phyloP scores from a whole-genome alignment of 345 rosid species.

The Populus nigra region DNA sequence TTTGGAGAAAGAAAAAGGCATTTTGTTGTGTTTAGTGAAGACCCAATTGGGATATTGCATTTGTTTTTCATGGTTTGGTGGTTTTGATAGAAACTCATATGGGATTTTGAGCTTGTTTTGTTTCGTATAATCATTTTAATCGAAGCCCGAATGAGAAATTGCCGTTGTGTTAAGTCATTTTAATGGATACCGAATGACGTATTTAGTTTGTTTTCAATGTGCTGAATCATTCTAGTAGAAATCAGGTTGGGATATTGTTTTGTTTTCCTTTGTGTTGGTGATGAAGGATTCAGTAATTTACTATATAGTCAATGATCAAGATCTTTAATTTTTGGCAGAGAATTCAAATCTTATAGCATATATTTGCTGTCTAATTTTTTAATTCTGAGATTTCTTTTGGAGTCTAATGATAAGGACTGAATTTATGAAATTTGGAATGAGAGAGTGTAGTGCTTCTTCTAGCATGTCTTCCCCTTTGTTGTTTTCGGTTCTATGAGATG shows the following conservation, averaged over 20 bases:
- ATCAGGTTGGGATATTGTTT: neutral
- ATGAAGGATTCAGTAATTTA: neutral
- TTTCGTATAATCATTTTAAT: neutral
- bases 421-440: neutral
- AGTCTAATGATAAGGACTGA: neutral
- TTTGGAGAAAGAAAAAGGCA: neutral
- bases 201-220: neutral
- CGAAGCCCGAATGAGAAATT: neutral
- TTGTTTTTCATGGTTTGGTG: neutral
- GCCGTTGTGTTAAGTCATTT: neutral
- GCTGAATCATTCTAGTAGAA: neutral
- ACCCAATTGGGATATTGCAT: neutral
- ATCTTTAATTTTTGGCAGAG: neutral
- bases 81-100: neutral
- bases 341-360: neutral
- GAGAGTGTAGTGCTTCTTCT: neutral
- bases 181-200: neutral
- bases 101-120: neutral
- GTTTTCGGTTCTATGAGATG: neutral
- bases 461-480: neutral
- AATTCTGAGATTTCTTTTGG: neutral
- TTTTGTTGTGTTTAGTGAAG: neutral
- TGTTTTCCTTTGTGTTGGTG: neutral
- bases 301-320: neutral
- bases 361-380: neutral